phyloP scores from a whole-genome alignment of 192 early-diverging fungal species.

The Coemansia sp. region DNA sequence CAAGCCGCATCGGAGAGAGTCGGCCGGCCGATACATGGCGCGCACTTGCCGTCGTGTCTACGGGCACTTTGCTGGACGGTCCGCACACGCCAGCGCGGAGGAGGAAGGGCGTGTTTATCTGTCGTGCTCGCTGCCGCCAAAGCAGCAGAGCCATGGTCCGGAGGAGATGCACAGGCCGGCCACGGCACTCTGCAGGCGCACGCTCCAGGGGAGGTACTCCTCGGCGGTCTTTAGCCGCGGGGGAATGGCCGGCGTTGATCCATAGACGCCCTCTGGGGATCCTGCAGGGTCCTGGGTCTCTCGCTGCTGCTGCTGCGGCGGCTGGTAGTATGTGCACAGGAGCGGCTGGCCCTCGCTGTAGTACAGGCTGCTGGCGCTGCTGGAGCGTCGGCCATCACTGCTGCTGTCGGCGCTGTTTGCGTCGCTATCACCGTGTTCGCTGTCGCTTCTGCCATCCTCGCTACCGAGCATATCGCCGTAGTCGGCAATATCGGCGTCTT shows the following conservation, averaged over 20 bases:
- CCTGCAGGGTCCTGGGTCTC: background rate
- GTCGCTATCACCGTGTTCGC: constrained; percentile 1
- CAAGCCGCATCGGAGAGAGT: too few species aligned
- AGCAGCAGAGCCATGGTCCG: too few species aligned
- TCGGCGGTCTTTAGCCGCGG: constrained; percentile 22
- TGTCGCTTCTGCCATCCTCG: constrained; percentile 9
- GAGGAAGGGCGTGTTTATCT: too few species aligned
- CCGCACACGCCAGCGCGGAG: too few species aligned
- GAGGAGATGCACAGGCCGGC: background rate
- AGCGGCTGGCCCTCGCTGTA: constrained; percentile 46
- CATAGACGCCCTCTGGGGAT: background rate
- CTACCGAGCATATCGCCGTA: constrained; percentile 37
- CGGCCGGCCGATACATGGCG: too few species aligned
- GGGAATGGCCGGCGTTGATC: constrained; percentile 2
- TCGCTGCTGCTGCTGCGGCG: background rate
- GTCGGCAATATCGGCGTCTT: background rate
- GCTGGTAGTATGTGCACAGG: constrained; percentile 43
- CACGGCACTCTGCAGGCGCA: constrained; percentile 8
- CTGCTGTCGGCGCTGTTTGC: background rate
- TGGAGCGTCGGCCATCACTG: constrained; percentile 11
- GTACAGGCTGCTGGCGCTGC: constrained; percentile 34
- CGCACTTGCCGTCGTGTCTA: too few species aligned
- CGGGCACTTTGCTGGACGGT: too few species aligned
- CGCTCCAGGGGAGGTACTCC: constrained; percentile 39
- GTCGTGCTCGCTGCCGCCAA: too few species aligned